phyloP scores from a whole-genome alignment of 768 basidiomycete genomes.

The Termitomyces sp. region DNA sequence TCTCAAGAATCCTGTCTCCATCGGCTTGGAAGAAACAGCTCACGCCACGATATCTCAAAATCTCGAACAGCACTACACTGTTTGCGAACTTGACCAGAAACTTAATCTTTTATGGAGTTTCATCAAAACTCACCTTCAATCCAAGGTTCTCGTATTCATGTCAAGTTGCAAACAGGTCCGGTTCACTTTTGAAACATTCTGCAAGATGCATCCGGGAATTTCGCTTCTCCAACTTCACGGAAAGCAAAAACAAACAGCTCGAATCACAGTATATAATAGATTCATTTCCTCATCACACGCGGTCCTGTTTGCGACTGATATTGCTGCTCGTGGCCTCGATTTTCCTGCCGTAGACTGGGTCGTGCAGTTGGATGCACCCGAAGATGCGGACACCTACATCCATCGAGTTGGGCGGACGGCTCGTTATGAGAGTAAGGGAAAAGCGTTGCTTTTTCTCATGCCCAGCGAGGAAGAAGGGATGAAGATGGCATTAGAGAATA shows the following conservation, averaged over 20 bases:
- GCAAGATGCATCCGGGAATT: constrained; percentile 91
- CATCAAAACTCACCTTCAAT: constrained; percentile 88
- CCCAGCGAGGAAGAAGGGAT: constrained; percentile 96
- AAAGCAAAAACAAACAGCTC: constrained; percentile 92
- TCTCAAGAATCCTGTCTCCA: constrained; percentile 72
- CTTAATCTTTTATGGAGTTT: constrained; percentile 92
- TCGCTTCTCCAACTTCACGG: constrained; percentile 93
- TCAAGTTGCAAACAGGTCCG: constrained; percentile 97
- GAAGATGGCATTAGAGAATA: constrained; percentile 62
- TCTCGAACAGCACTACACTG: constrained; percentile 85
- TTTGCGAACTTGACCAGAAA: constrained; percentile 82
- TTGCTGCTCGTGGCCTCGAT: constrained; percentile 93
- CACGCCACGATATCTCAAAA: constrained; percentile 61
- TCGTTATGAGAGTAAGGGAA: constrained; percentile 86
- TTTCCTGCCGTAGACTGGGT: constrained; percentile 98
- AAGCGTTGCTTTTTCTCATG: constrained; percentile 73
- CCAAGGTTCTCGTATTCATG: constrained; percentile 89
- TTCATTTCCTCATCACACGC: constrained; percentile 82
- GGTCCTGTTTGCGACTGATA: constrained; percentile 90
- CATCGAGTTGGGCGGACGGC: constrained; percentile 96
- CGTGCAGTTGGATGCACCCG: constrained; percentile 90
- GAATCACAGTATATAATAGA: constrained; percentile 76
- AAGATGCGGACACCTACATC: constrained; percentile 97
- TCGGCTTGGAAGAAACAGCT: constrained; percentile 55
- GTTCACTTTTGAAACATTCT: constrained; percentile 93